A percentile compares a stretch with the other conserved stretches of the same genome.
Evolutionary conservation across 108 stramenopile genomes (phyloP).

Genomic region (Schizochytrium sp.): DNA sequence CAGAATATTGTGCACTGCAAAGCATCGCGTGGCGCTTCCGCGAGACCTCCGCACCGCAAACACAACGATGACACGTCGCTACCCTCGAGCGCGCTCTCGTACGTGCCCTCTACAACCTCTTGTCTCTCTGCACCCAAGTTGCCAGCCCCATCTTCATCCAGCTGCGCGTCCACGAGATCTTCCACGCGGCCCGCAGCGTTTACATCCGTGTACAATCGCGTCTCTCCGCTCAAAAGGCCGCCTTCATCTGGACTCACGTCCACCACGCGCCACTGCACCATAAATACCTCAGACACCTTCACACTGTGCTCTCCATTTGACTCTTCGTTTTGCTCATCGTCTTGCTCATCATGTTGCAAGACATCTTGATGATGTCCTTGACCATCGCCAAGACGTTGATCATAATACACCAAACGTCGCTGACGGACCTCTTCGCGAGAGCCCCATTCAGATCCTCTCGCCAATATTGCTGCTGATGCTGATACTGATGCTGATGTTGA

Average conservation of each 20-base stretch:
- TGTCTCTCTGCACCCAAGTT: background rate
- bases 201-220: background rate
- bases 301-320: too few species aligned
- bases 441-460: background rate
- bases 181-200: background rate
- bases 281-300: background rate
- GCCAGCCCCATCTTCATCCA: too few species aligned
- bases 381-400: too few species aligned
- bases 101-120: background rate
- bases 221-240: background rate
- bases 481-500: background rate
- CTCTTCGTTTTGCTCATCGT: too few species aligned
- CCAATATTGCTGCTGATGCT: background rate
- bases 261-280: constrained; percentile 4
- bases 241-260: background rate
- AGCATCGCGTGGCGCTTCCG: background rate
- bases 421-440: background rate
- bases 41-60: background rate
- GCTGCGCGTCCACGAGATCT: background rate
- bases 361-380: too few species aligned
- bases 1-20: background rate
- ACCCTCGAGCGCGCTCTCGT: background rate
- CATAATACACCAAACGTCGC: background rate
- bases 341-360: too few species aligned
- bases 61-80: background rate